Evolutionary conservation across 2,329 filamentous ascomycete species (phyloP).

Genomic region (Aspergillus sp.): DNA sequence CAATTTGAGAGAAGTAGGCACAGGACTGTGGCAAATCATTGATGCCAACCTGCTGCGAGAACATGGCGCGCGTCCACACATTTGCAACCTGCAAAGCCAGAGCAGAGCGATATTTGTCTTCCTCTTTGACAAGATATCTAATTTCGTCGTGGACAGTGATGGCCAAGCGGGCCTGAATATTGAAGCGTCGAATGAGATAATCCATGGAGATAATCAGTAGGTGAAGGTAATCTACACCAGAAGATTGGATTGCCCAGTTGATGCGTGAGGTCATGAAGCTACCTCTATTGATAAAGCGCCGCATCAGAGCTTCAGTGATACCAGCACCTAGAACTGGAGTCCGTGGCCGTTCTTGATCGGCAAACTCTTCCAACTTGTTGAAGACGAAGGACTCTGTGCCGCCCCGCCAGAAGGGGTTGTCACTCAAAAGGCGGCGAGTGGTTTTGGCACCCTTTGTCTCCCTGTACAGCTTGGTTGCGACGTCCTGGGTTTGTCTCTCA

Average conservation of each 20-base stretch:
- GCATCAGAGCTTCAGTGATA: slow-evolving; percentile 93
- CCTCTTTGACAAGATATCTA: slow-evolving; percentile 80
- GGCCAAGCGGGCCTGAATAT: slow-evolving; percentile 78
- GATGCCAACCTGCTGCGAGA: slow-evolving; percentile 94
- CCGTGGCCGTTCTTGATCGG: slow-evolving; percentile 84
- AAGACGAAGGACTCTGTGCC: slow-evolving; percentile 98
- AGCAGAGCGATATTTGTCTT: slow-evolving; percentile 84
- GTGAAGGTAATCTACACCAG: slow-evolving; percentile 94
- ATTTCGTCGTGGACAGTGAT: slow-evolving; percentile 99
- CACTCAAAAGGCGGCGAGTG: slow-evolving; percentile 67
- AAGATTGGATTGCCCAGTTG: slow-evolving; percentile 99
- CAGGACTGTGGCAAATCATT: slow-evolving; percentile 90
- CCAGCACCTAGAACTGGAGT: slow-evolving; percentile 92
- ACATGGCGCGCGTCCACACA: slow-evolving; percentile 96
- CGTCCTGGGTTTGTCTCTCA: slow-evolving; percentile 73
- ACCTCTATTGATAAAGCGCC: slow-evolving; percentile 80
- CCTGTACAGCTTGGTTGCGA: slow-evolving; percentile 77
- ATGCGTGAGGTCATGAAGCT: slow-evolving; percentile 95
- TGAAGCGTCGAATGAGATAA: slow-evolving; percentile 81
- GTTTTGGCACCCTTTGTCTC: slow-evolving; percentile 91
- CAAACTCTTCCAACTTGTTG: slow-evolving; percentile 97
- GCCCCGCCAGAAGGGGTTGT: slow-evolving; percentile 86
- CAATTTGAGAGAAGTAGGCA: slow-evolving; percentile 92
- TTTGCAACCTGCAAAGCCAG: slow-evolving; percentile 94
- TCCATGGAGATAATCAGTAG: slow-evolving; percentile 93